Evolutionary conservation across 768 basidiomycete genomes (phyloP).

Genomic region (Termitomyces sp.): DNA sequence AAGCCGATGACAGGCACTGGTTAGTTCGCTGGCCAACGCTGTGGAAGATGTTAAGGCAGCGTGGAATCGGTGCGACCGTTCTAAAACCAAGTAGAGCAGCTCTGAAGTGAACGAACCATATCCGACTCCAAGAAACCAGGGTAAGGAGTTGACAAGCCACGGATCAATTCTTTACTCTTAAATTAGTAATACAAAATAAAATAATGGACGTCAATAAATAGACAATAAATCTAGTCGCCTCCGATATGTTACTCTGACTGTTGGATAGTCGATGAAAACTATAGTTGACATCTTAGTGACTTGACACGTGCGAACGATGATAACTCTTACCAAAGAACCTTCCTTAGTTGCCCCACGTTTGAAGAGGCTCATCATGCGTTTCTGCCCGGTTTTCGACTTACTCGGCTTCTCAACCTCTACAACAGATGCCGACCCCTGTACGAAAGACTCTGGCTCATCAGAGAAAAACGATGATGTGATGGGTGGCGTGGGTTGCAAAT

Average conservation of each 20-base stretch:
- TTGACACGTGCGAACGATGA: neutral
- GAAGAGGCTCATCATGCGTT: conserved; percentile 30
- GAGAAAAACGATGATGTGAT: conserved; percentile 28
- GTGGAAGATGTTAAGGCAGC: neutral
- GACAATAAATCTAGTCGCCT: neutral
- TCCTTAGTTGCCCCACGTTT: conserved; percentile 15
- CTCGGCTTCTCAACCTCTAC: conserved; percentile 12
- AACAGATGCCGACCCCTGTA: neutral
- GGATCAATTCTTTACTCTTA: neutral
- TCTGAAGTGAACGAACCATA: neutral
- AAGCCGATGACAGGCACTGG: neutral
- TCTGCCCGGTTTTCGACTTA: conserved; percentile 16
- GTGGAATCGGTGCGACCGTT: too few species aligned
- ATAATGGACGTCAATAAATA: neutral
- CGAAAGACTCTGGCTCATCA: conserved; percentile 37
- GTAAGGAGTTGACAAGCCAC: neutral
- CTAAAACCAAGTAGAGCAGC: neutral
- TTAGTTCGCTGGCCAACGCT: neutral
- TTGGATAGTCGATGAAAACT: conserved; percentile 11
- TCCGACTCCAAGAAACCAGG: neutral
- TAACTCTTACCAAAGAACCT: conserved; percentile 17
- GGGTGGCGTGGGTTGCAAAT: conserved; percentile 19
- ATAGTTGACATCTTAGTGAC: neutral
- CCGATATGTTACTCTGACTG: neutral
- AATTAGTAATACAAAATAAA: neutral